These are phyloP conservation scores for Aphanomyces cochlioides DNA, from an alignment of 352 stramenopile genomes.

Conservation along the genomic window DNA sequence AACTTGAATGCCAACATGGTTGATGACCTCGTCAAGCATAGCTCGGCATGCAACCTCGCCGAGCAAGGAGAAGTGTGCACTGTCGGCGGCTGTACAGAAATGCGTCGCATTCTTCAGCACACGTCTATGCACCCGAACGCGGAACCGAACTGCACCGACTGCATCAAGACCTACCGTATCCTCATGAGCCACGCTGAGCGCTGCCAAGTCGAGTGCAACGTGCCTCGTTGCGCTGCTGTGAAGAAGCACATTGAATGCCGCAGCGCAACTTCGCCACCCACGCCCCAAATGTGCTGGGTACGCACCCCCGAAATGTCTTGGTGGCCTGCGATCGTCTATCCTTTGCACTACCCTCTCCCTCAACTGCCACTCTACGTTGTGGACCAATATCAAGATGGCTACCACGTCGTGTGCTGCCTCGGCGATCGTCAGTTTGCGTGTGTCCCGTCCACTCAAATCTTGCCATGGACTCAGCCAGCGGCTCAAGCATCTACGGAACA, in stretches of 20 bases:
- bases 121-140: slow-evolving; percentile 25
- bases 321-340: slow-evolving; percentile 29
- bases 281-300: slow-evolving; percentile 29
- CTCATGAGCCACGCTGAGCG: slow-evolving; percentile 27
- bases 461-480: slow-evolving; percentile 26
- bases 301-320: slow-evolving; percentile 28
- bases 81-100: slow-evolving; percentile 25
- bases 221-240: slow-evolving; percentile 24
- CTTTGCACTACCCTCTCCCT: slow-evolving; percentile 24
- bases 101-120: slow-evolving; percentile 24
- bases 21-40: slow-evolving; percentile 25
- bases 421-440: slow-evolving; percentile 30
- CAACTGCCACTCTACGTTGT: slow-evolving; percentile 27
- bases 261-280: neutral
- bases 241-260: slow-evolving; percentile 23
- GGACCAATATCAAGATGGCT: slow-evolving; percentile 29
- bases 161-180: slow-evolving; percentile 30
- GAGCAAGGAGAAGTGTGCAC: slow-evolving; percentile 21
- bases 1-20: slow-evolving; percentile 25
- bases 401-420: slow-evolving; percentile 26
- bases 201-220: slow-evolving; percentile 16
- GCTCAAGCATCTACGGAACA: neutral
- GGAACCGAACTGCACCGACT: slow-evolving; percentile 30
- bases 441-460: slow-evolving; percentile 12
- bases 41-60: neutral